Conservation (phyloP, 371 early-diverging fungal genomes). For the Modicella reniformis region DNA sequence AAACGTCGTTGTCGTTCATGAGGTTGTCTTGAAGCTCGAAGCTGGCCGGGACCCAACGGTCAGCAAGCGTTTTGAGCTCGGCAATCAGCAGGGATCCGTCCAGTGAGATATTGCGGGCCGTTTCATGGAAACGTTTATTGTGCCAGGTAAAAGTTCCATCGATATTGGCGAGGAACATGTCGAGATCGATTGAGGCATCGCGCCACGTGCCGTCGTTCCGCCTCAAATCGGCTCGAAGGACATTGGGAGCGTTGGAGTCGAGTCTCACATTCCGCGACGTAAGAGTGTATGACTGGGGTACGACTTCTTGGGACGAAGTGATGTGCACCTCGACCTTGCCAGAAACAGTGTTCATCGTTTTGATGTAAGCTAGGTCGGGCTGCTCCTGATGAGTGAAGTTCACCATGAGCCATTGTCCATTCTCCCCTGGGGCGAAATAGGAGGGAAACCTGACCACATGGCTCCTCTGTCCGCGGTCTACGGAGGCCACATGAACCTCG, state of each 20-base stretch:
- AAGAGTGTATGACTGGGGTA: slow-evolving; percentile 10
- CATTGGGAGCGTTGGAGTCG: slow-evolving; percentile 11
- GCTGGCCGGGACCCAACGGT: slow-evolving; percentile 17
- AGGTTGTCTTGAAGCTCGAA: slow-evolving; percentile 18
- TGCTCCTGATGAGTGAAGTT: slow-evolving; percentile 15
- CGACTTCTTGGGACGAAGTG: slow-evolving; percentile 10
- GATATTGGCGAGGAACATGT: slow-evolving; percentile 16
- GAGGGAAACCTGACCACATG: slow-evolving; percentile 5
- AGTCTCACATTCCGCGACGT: slow-evolving; percentile 19
- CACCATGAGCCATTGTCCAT: slow-evolving; percentile 26
- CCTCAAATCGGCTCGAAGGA: slow-evolving; percentile 17
- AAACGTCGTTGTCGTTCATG: slow-evolving; percentile 22
- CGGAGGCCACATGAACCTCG: slow-evolving; percentile 18
- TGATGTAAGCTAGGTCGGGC: slow-evolving; percentile 20
- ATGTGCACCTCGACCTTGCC: slow-evolving; percentile 19
- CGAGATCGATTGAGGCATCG: slow-evolving; percentile 25
- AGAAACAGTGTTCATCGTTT: slow-evolving; percentile 12
- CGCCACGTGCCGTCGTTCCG: slow-evolving; percentile 24
- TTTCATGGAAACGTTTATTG: slow-evolving; percentile 10
- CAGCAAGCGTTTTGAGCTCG: slow-evolving; percentile 10
- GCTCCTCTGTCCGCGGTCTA: slow-evolving; percentile 15
- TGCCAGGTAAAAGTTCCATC: slow-evolving; percentile 16
- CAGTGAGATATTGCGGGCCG: slow-evolving; percentile 10
- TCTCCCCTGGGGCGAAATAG: slow-evolving; percentile 16
- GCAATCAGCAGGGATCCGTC: slow-evolving; percentile 13